Evolutionary conservation across 2,329 filamentous ascomycete genomes (phyloP).

Genomic region (Aspergillus fumigatus): DNA sequence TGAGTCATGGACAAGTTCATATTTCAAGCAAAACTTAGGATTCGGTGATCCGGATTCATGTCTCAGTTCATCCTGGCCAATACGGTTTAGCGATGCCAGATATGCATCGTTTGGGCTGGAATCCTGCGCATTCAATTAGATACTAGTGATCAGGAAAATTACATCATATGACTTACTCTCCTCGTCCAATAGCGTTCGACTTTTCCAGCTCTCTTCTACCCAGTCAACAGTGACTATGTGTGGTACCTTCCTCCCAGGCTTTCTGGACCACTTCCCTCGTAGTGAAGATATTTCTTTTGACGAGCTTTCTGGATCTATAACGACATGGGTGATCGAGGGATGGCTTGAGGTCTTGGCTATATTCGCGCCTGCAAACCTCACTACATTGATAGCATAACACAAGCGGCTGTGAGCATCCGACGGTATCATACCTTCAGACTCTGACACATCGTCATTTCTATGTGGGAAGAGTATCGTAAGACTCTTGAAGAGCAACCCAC

Average conservation of each 20-base stretch:
- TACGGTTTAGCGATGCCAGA: neutral
- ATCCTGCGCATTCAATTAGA: neutral
- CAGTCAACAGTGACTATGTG: slow-evolving; percentile 66
- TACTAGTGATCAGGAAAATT: neutral
- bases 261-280: slow-evolving; percentile 24
- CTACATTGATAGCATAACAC: slow-evolving; percentile 51
- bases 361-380: slow-evolving; percentile 66
- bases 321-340: slow-evolving; percentile 64
- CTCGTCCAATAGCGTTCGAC: slow-evolving; percentile 75
- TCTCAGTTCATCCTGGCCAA: neutral
- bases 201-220: slow-evolving; percentile 76
- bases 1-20: neutral
- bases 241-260: slow-evolving; percentile 50
- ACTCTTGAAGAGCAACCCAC: slow-evolving; percentile 48
- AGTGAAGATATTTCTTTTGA: slow-evolving; percentile 40
- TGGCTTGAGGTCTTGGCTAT: slow-evolving; percentile 51
- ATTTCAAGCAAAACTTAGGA: neutral
- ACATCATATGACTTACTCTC: slow-evolving; percentile 46
- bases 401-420: slow-evolving; percentile 22
- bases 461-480: slow-evolving; percentile 41
- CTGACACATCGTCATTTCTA: neutral
- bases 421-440: neutral
- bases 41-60: neutral
- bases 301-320: slow-evolving; percentile 52
- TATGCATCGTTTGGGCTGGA: neutral